These are phyloP conservation scores for Acacia concinna DNA, from an alignment of 331 rosid species.

Conservation along the genomic window DNA sequence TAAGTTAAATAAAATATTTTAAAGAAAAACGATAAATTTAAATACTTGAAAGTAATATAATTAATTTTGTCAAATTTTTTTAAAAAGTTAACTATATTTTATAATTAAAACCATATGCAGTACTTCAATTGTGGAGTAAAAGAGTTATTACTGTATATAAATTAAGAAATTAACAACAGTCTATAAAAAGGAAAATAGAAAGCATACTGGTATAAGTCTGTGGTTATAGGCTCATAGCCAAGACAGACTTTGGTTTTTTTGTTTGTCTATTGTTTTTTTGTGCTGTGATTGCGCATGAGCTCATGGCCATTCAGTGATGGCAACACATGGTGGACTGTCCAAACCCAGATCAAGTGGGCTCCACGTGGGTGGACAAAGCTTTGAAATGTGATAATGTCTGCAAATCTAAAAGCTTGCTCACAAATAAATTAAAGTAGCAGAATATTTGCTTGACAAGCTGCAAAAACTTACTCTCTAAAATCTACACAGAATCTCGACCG, in stretches of 20 bases:
- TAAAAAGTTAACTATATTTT: too few relatives aligned
- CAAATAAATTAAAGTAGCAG: background rate
- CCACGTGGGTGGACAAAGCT: constrained; percentile 30
- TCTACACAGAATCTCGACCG: background rate
- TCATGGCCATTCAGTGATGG: background rate
- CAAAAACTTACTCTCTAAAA: background rate
- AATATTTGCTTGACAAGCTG: background rate
- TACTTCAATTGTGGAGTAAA: background rate
- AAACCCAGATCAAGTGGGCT: constrained; percentile 14
- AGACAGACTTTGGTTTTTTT: too few relatives aligned
- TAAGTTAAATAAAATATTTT: too few relatives aligned
- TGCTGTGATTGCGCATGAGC: constrained; percentile 20
- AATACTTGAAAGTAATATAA: too few relatives aligned
- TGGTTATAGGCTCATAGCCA: too few relatives aligned
- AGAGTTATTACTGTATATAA: background rate
- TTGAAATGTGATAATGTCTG: constrained; percentile 12
- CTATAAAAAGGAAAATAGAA: background rate
- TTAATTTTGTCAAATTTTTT: too few relatives aligned
- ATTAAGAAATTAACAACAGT: background rate
- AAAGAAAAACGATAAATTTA: too few relatives aligned
- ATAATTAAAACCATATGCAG: too few relatives aligned
- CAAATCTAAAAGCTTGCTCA: constrained; percentile 17
- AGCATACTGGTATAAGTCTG: background rate
- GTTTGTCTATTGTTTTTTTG: background rate
- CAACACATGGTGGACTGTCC: background rate